These are phyloP conservation scores for Pythium rishiriense DNA, from an alignment of 352 stramenopile genomes.

Conservation along the genomic window DNA sequence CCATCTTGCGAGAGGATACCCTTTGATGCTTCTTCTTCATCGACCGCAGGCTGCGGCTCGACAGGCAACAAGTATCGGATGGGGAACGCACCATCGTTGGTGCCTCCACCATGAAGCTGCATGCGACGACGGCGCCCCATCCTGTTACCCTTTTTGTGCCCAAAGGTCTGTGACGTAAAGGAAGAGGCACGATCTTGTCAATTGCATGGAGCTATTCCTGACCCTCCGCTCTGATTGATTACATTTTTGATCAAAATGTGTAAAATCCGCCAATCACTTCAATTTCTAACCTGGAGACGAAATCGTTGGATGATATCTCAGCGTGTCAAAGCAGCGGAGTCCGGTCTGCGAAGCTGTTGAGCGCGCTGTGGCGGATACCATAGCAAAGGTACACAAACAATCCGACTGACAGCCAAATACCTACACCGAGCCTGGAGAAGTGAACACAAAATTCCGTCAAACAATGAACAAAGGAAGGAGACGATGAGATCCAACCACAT, in stretches of 20 bases:
- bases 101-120: not conserved
- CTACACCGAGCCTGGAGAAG: constrained; percentile 58
- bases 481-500: constrained; percentile 2
- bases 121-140: constrained; percentile 9
- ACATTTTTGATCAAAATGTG: not conserved
- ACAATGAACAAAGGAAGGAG: not conserved
- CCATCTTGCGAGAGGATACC: not conserved
- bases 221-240: not conserved
- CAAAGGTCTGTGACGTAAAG: not conserved
- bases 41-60: not conserved
- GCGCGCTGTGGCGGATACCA: constrained; percentile 72
- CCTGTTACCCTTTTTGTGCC: not conserved
- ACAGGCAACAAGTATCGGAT: constrained; percentile 22
- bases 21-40: not conserved
- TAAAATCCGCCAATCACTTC: constrained; percentile 4
- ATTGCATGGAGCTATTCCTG: constrained; percentile 15
- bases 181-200: constrained; percentile 3
- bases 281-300: not conserved
- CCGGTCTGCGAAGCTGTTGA: constrained; percentile 35
- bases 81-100: constrained; percentile 8
- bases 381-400: constrained; percentile 77
- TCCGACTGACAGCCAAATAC: constrained; percentile 66
- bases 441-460: not conserved
- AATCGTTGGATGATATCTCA: not conserved
- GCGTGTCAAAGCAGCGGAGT: constrained; percentile 25